Evolutionary conservation across 306 rosid species (phyloP), one percentile per base, ranked within the genome.

Genomic region (Cucurbita argyrosperma): DNA sequence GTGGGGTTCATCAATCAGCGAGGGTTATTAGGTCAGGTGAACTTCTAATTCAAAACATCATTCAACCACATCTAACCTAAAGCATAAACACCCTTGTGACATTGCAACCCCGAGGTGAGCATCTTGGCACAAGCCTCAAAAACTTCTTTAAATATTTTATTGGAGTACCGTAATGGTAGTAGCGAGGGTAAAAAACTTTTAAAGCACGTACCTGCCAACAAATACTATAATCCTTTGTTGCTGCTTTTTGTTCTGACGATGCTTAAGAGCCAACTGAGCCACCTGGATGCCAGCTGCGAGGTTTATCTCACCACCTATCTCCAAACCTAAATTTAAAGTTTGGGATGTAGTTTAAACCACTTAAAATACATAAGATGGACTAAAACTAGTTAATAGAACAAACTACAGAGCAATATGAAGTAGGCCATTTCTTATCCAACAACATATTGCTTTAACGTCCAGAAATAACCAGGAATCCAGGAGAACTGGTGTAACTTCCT

Each of bases 181-280:
- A 21, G 8, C 0, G 40, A 50, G 72, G 4, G 38, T 77, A 70
- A 18, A 75, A 64, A 38, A 6, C 19, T 47, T 66, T 43, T 35
- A 7, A 7, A 40, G 16, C 26, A 67, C 45, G 10, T 58, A 91
- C 99, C 99, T 91, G 85, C 97, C 99, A 76, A 87, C 90, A 76
- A 94, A 91, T 77, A 94, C 90, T 56, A 94, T 88, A 79, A 94
- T 94, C 77, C 99, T 85, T 77, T 94, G 99, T 65, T 94, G 99
- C 85, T 94, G 99, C 64, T 94, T 91, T 84, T 94, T 94, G 82
- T 91, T 94, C 82, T 94, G 99, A 42, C 99, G 88, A 85, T 94
- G 97, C 84, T 94, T 94, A 64, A 94, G 92, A 54, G 99, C 99
- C 83, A 94, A 82, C 76, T 94, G 97, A 67, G 99, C 97, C 81